Conservation (phyloP, 768 basidiomycete species). For the Russula virescens region DNA sequence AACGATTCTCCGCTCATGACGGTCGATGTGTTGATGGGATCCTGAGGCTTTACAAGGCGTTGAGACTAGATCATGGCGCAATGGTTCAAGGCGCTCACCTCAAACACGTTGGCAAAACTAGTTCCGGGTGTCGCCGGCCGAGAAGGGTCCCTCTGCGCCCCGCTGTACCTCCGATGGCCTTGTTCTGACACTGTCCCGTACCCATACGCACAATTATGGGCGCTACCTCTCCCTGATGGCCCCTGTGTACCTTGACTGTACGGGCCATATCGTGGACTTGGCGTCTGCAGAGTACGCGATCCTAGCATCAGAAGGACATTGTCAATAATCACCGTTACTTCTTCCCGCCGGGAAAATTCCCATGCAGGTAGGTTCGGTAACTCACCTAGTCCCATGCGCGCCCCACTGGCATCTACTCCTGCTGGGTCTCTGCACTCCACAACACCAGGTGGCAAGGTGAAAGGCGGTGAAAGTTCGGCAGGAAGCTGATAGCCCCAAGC, state of each 20-base stretch:
- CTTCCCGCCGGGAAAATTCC: not conserved
- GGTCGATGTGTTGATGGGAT: constrained; percentile 17
- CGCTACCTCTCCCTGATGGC: constrained; percentile 15
- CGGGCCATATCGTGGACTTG: constrained; percentile 11
- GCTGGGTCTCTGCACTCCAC: constrained; percentile 19
- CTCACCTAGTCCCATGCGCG: constrained; percentile 18
- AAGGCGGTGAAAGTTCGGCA: constrained; percentile 20
- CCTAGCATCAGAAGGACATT: not conserved
- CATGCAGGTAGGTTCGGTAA: not conserved
- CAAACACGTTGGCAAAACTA: constrained; percentile 20
- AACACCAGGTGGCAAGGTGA: constrained; percentile 19
- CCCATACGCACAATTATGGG: constrained; percentile 19
- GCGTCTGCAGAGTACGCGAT: constrained; percentile 17
- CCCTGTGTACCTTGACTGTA: constrained; percentile 18
- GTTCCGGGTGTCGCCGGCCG: constrained; percentile 21
- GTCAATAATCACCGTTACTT: not conserved
- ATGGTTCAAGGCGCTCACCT: constrained; percentile 19
- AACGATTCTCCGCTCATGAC: constrained; percentile 22
- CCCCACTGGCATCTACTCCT: constrained; percentile 11
- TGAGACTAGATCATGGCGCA: not conserved
- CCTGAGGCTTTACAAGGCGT: not conserved
- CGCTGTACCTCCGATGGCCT: constrained; percentile 22
- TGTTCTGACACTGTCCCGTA: constrained; percentile 17
- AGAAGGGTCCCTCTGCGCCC: constrained; percentile 19
- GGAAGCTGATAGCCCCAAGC: constrained; percentile 22